phyloP scores from a whole-genome alignment of 2,329 filamentous ascomycete genomes.

The Claviceps purpurea region DNA sequence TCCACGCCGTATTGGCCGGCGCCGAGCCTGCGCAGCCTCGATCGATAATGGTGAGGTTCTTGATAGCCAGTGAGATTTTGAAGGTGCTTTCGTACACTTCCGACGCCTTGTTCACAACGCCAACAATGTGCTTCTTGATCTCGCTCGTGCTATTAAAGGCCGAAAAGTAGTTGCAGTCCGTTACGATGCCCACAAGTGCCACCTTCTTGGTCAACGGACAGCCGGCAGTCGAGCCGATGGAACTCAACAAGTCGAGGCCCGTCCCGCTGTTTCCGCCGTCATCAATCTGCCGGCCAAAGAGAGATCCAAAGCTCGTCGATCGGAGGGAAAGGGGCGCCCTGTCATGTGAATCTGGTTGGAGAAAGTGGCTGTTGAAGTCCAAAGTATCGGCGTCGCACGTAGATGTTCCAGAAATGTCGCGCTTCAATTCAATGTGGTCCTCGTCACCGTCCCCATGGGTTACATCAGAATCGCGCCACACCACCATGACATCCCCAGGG shows the following conservation, averaged over 20 bases:
- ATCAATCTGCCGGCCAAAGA: conserved; percentile 67
- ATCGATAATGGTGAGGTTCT: conserved; percentile 70
- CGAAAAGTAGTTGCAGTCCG: conserved; percentile 77
- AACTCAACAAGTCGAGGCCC: conserved; percentile 57
- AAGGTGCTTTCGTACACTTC: conserved; percentile 80
- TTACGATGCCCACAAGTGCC: conserved; percentile 80
- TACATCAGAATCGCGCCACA: conserved; percentile 88
- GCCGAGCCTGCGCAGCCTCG: conserved; percentile 59
- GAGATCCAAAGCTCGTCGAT: conserved; percentile 44
- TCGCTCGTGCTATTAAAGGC: conserved; percentile 51
- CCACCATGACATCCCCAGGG: conserved; percentile 66
- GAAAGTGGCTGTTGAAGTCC: conserved; percentile 61
- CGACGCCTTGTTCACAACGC: conserved; percentile 74
- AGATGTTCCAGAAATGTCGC: conserved; percentile 30
- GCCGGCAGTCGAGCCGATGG: conserved; percentile 70
- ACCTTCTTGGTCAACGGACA: conserved; percentile 87
- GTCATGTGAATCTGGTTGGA: conserved; percentile 48
- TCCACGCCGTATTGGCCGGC: conserved; percentile 64
- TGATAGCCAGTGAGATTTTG: conserved; percentile 85
- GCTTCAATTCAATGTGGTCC: conserved; percentile 48
- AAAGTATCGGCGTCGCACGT: conserved; percentile 66
- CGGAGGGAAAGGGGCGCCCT: conserved; percentile 36
- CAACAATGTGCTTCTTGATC: conserved; percentile 63
- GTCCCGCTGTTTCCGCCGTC: conserved; percentile 54
- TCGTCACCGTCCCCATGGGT: conserved; percentile 18